Conservation (phyloP, 2,329 filamentous ascomycete genomes). For the Pseudofabraea citricarpa region DNA sequence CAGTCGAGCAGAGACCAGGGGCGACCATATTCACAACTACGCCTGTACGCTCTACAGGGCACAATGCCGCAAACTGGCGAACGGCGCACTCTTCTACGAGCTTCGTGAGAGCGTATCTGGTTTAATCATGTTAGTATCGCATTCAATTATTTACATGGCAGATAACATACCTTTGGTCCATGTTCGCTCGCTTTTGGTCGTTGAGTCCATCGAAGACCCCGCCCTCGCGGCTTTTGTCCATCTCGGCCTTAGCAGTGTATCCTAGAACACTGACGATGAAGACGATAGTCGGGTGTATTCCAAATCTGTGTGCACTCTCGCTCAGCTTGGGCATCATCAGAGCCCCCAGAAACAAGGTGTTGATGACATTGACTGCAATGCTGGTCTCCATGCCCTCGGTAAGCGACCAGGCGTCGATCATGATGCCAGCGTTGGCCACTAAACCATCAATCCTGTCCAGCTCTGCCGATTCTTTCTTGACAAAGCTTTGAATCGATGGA, state of each 20-base stretch:
- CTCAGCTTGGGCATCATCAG: conserved; percentile 21
- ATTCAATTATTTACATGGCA: neutral
- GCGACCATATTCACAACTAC: conserved; percentile 24
- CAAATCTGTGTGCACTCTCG: conserved; percentile 12
- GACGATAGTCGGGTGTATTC: conserved; percentile 16
- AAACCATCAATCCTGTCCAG: conserved; percentile 39
- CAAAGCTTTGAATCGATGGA: conserved; percentile 10
- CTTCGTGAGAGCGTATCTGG: conserved; percentile 26
- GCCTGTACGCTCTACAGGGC: conserved; percentile 19
- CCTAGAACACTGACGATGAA: conserved; percentile 12
- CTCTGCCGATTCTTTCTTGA: conserved; percentile 17
- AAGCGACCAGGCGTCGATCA: neutral
- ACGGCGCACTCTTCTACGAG: conserved; percentile 20
- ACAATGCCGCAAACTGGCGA: conserved; percentile 18
- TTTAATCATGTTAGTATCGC: conserved; percentile 4
- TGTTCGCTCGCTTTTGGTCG: conserved; percentile 9
- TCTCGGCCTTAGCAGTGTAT: conserved; percentile 12
- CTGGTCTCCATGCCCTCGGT: conserved; percentile 15
- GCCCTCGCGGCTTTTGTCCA: conserved; percentile 17
- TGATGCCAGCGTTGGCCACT: conserved; percentile 30
- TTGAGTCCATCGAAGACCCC: conserved; percentile 17
- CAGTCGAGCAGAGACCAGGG: conserved; percentile 26
- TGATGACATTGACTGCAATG: conserved; percentile 24
- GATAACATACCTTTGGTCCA: conserved; percentile 8
- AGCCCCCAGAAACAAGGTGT: conserved; percentile 23